phyloP scores from a whole-genome alignment of 2,329 filamentous ascomycete genomes.

The Lasiodiplodia sp. region DNA sequence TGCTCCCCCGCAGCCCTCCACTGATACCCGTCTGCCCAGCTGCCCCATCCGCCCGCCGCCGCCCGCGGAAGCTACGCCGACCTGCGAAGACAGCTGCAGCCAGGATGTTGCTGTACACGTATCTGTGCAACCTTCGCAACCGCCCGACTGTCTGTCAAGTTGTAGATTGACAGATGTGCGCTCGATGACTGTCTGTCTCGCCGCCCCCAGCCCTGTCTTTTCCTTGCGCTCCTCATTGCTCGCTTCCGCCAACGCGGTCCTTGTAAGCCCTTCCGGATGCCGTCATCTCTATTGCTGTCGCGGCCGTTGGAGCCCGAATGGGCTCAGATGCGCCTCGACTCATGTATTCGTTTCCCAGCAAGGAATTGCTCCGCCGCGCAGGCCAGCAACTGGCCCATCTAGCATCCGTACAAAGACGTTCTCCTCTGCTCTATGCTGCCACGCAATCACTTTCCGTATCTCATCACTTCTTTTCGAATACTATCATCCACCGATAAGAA shows the following conservation, averaged over 20 bases:
- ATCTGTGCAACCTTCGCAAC: conserved; percentile 28
- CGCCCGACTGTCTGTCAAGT: conserved; percentile 25
- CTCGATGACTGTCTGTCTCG: neutral
- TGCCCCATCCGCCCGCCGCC: neutral
- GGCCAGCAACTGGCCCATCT: conserved; percentile 1
- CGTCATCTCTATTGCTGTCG: conserved; percentile 17
- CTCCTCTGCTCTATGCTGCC: conserved; percentile 39
- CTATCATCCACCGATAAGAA: conserved; percentile 21
- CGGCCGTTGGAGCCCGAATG: conserved; percentile 3
- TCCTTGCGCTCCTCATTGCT: conserved; percentile 25
- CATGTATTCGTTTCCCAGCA: conserved; percentile 25
- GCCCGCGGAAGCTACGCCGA: conserved; percentile 3
- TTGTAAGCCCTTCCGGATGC: conserved; percentile 5
- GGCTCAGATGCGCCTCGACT: conserved; percentile 13
- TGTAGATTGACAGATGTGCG: conserved; percentile 29
- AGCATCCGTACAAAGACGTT: conserved; percentile 20
- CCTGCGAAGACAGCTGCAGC: neutral
- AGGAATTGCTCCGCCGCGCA: conserved; percentile 18
- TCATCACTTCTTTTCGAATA: conserved; percentile 13
- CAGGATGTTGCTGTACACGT: conserved; percentile 28
- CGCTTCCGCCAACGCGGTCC: neutral
- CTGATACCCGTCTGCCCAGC: neutral
- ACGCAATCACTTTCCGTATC: conserved; percentile 41
- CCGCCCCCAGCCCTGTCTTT: conserved; percentile 11
- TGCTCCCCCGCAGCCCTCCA: conserved; percentile 22